Evolutionary conservation across 2,329 filamentous ascomycete genomes (phyloP).

Genomic region (Alternaria arborescens): DNA sequence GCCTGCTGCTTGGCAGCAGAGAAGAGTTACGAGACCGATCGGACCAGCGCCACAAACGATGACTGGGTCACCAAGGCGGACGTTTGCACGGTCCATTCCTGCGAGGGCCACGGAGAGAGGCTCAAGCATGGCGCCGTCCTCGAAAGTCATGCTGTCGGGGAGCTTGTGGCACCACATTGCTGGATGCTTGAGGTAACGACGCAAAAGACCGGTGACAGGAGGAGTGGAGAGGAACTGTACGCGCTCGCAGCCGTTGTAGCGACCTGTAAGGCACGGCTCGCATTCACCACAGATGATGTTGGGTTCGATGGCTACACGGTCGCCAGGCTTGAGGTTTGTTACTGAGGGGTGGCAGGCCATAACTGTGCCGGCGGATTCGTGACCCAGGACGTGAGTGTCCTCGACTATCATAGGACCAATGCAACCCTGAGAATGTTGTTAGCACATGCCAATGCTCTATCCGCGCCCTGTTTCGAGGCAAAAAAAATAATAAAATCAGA

Average conservation of each 20-base stretch:
- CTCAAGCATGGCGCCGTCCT: conserved; percentile 90
- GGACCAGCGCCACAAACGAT: conserved; percentile 92
- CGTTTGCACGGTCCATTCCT: conserved; percentile 81
- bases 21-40: conserved; percentile 87
- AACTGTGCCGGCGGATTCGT: conserved; percentile 87
- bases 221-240: conserved; percentile 91
- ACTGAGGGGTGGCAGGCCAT: conserved; percentile 85
- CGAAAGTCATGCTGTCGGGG: conserved; percentile 81
- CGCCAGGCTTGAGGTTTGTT: conserved; percentile 78
- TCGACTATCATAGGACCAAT: conserved; percentile 96
- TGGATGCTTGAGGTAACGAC: conserved; percentile 94
- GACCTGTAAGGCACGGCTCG: conserved; percentile 88
- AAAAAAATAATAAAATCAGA: background rate
- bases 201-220: conserved; percentile 83
- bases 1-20: conserved; percentile 81
- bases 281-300: conserved; percentile 92
- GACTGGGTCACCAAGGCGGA: conserved; percentile 85
- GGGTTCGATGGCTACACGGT: conserved; percentile 92
- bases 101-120: conserved; percentile 89
- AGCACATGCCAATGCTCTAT: background rate
- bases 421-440: conserved; percentile 61
- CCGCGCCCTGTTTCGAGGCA: background rate
- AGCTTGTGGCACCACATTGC: conserved; percentile 97
- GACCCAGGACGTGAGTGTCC: conserved; percentile 88
- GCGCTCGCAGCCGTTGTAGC: conserved; percentile 92